Evolutionary conservation across 2,329 filamentous ascomycete species (phyloP).

Genomic region (Arthrobotrys pseudoclavata): DNA sequence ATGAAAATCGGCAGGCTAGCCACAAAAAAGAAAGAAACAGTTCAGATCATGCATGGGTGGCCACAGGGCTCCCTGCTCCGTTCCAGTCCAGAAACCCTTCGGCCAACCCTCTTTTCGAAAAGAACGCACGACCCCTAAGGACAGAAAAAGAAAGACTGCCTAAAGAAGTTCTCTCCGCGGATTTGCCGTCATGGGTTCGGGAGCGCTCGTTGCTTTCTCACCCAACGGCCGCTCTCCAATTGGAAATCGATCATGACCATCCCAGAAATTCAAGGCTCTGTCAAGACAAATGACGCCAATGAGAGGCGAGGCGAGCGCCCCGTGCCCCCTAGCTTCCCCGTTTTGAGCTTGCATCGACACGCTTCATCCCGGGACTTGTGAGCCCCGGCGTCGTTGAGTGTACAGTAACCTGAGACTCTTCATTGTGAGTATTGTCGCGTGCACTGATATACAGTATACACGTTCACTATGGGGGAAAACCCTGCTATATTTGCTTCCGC

Average conservation of each 20-base stretch:
- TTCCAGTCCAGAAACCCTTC: constrained; percentile 45
- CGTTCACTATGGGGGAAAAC: too few species aligned
- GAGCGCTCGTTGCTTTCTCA: constrained; percentile 26
- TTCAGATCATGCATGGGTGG: constrained; percentile 42
- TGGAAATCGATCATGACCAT: constrained; percentile 47
- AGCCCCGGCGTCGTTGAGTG: constrained; percentile 16
- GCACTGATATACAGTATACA: constrained; percentile 2
- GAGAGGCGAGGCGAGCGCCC: constrained; percentile 53
- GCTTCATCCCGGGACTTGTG: constrained; percentile 30
- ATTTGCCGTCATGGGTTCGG: constrained; percentile 37
- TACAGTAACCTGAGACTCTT: constrained; percentile 11
- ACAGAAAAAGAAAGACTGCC: constrained; percentile 28
- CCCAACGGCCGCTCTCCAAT: constrained; percentile 34
- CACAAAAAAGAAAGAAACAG: constrained; percentile 59
- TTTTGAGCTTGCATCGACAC: constrained; percentile 19
- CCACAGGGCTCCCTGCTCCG: constrained; percentile 19
- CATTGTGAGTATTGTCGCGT: constrained; percentile 17
- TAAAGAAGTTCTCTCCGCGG: constrained; percentile 43
- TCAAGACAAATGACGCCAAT: constrained; percentile 55
- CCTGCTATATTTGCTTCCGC: not conserved
- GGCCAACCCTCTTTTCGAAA: constrained; percentile 37
- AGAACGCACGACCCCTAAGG: constrained; percentile 22
- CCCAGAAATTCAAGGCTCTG: constrained; percentile 20
- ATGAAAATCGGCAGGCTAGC: constrained; percentile 53
- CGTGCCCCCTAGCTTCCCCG: constrained; percentile 41